Evolutionary conservation across 2,329 filamentous ascomycete species (phyloP).

Genomic region (Aspergillus melleus): DNA sequence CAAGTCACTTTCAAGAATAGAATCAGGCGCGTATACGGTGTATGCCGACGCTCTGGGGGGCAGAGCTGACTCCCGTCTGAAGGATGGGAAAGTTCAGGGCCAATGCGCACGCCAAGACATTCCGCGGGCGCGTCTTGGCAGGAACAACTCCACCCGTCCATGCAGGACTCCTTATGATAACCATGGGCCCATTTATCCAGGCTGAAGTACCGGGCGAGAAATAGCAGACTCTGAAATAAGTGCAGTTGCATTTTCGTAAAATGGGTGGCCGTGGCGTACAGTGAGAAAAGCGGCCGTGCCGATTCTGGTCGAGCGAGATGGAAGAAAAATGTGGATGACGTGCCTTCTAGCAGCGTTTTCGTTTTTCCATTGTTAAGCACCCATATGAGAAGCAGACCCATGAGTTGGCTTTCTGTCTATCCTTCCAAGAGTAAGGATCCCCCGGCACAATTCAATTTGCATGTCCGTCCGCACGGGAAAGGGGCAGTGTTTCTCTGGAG

Average conservation of each 20-base stretch:
- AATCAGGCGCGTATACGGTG: background rate
- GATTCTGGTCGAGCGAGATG: background rate
- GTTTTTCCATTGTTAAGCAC: background rate
- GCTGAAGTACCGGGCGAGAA: too few species aligned
- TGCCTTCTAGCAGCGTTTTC: background rate
- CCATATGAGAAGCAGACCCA: too few species aligned
- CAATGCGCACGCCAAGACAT: background rate
- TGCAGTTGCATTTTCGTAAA: too few species aligned
- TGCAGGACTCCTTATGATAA: background rate
- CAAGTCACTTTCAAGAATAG: background rate
- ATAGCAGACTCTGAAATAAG: too few species aligned
- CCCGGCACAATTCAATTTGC: too few species aligned
- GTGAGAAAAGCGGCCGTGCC: background rate
- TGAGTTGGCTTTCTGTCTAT: too few species aligned
- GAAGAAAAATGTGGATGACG: background rate
- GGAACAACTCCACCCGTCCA: background rate
- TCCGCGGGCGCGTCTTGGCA: background rate
- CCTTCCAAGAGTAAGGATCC: too few species aligned
- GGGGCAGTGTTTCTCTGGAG: background rate
- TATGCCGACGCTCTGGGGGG: too few species aligned
- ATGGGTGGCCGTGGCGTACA: background rate
- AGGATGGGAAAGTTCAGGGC: background rate
- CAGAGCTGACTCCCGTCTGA: background rate
- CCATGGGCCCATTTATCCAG: background rate
- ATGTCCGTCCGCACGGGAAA: background rate